These are phyloP conservation scores for Globisporangium nodosum DNA, from an alignment of 352 stramenopile species.

Conservation along the genomic window DNA sequence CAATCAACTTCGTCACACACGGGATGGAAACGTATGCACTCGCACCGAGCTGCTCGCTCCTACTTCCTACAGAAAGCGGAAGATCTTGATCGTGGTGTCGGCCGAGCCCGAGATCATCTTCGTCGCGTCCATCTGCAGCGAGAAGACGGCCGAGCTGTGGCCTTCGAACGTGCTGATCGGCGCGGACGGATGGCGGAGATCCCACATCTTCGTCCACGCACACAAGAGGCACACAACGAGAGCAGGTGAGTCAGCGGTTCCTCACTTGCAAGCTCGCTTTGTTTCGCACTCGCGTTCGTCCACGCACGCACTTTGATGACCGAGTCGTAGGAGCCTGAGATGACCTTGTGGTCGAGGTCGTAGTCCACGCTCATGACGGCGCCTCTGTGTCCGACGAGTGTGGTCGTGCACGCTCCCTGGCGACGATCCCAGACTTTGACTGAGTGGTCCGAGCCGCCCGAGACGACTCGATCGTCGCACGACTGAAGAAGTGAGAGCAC, in stretches of 20 bases:
- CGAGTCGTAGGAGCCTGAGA: conserved; percentile 27
- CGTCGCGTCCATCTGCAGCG: conserved; percentile 21
- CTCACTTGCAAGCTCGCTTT: too few relatives aligned
- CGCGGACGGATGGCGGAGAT: conserved; percentile 11
- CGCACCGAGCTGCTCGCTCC: neutral
- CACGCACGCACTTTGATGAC: conserved; percentile 15
- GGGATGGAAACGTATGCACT: too few relatives aligned
- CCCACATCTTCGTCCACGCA: conserved; percentile 14
- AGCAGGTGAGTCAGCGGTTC: neutral
- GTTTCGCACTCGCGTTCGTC: too few relatives aligned
- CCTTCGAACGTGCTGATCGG: conserved; percentile 18
- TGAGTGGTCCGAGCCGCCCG: conserved; percentile 19
- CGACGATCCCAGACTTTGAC: conserved; percentile 29
- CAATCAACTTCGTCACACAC: too few relatives aligned
- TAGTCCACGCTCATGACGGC: conserved; percentile 27
- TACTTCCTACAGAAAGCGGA: conserved; percentile 18
- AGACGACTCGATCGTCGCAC: conserved; percentile 12
- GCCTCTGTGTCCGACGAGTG: conserved; percentile 16
- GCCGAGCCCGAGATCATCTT: conserved; percentile 29
- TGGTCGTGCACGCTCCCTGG: conserved; percentile 13
- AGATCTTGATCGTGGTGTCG: conserved; percentile 30
- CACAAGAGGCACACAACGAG: neutral
- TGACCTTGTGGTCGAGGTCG: conserved; percentile 13
- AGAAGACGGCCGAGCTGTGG: conserved; percentile 26
- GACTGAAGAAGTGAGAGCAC: conserved; percentile 5